These are phyloP conservation scores for Chamaecyparis obtusa DNA, from an alignment of 75 land plant species.

Conservation along the genomic window DNA sequence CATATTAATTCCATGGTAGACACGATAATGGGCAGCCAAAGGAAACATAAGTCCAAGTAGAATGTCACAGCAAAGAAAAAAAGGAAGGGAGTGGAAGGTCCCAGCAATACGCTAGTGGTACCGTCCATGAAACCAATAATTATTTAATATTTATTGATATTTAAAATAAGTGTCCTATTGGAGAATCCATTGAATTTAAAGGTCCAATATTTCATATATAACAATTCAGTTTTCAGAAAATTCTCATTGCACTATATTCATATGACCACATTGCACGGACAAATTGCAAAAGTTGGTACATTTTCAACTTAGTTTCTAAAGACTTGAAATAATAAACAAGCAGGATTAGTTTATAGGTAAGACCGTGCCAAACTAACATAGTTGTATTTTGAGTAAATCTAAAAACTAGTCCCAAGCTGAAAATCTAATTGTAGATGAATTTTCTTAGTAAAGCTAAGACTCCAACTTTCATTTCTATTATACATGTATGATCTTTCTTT, in stretches of 20 bases:
- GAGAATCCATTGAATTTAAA: no score
- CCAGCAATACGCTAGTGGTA: neutral
- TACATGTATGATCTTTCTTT: no score
- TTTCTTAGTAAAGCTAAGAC: neutral
- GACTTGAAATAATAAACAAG: neutral
- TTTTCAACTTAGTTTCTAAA: neutral
- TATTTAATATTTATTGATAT: no score
- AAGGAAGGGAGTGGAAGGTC: neutral
- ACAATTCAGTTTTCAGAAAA: neutral
- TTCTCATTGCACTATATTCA: neutral
- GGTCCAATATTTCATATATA: neutral
- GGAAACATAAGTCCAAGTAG: neutral
- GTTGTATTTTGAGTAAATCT: neutral
- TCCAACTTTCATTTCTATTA: neutral
- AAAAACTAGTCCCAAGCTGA: neutral
- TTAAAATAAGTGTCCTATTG: neutral
- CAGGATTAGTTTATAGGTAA: neutral
- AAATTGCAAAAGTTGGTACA: neutral
- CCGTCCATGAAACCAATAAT: neutral
- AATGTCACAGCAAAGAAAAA: neutral
- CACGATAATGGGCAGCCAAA: neutral
- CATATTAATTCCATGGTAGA: neutral
- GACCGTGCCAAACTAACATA: neutral
- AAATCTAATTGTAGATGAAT: neutral
- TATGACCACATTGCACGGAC: neutral